Conservation (phyloP, 2,329 filamentous ascomycete species). For the Chaetomium strumarium region DNA sequence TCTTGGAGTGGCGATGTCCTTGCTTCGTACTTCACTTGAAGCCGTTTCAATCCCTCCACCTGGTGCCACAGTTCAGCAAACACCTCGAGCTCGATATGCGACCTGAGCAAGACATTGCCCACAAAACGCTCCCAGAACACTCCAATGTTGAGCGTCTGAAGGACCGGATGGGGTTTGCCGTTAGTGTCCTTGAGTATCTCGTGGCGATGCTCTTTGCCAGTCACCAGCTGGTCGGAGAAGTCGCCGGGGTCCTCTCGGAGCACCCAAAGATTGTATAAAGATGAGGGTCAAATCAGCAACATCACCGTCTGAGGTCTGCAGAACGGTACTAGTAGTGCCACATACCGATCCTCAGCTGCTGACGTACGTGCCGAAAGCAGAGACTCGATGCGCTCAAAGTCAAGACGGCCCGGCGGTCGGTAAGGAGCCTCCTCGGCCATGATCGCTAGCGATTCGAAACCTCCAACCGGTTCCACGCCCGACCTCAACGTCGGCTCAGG, state of each 20-base stretch:
- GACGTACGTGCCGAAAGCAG: conserved; percentile 38
- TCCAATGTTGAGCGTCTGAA: conserved; percentile 11
- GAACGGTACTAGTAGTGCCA: background rate
- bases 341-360: conserved; percentile 45
- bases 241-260: conserved; percentile 55
- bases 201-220: conserved; percentile 41
- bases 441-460: conserved; percentile 34
- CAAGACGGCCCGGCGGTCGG: conserved; percentile 39
- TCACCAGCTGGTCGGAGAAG: conserved; percentile 41
- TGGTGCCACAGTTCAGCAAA: conserved; percentile 36
- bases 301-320: background rate
- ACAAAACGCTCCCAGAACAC: conserved; percentile 38
- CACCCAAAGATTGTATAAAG: conserved; percentile 36
- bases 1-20: conserved; percentile 29
- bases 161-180: conserved; percentile 28
- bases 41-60: conserved; percentile 21
- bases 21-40: conserved; percentile 31
- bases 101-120: conserved; percentile 28
- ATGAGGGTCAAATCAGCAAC: background rate
- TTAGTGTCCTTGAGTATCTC: conserved; percentile 38
- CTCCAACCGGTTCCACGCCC: conserved; percentile 25
- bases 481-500: conserved; percentile 33
- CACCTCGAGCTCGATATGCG: conserved; percentile 32
- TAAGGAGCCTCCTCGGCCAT: conserved; percentile 49
- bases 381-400: conserved; percentile 39